Conservation (phyloP, 2,329 filamentous ascomycete species). For the Aspergillus hiratsukae region DNA sequence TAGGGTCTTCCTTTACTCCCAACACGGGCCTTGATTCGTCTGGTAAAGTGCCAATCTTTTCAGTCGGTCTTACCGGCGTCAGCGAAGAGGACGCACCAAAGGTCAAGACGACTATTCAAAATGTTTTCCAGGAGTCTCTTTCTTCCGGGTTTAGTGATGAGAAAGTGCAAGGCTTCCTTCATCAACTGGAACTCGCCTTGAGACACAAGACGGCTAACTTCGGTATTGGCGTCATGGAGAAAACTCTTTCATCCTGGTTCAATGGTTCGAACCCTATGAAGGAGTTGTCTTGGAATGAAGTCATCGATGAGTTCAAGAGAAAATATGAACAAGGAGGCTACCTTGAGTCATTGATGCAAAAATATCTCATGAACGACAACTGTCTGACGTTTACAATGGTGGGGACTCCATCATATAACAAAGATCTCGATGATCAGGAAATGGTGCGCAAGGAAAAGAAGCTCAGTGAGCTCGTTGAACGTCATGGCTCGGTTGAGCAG, state of each 20-base stretch:
- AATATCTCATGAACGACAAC: conserved; percentile 83
- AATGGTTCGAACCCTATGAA: conserved; percentile 91
- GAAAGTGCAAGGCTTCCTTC: conserved; percentile 90
- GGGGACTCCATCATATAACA: conserved; percentile 69
- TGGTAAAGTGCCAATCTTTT: conserved; percentile 75
- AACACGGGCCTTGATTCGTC: conserved; percentile 89
- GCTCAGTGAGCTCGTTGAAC: conserved; percentile 63
- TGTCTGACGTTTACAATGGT: conserved; percentile 92
- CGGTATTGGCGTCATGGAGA: conserved; percentile 83
- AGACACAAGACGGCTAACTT: conserved; percentile 98
- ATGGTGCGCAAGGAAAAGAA: conserved; percentile 67
- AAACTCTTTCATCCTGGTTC: conserved; percentile 90
- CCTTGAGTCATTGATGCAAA: conserved; percentile 77
- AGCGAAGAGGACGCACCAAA: conserved; percentile 72
- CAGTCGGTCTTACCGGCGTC: conserved; percentile 86
- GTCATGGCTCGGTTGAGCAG: conserved; percentile 66
- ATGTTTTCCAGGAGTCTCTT: conserved; percentile 65
- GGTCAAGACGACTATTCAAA: conserved; percentile 69
- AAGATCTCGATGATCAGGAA: conserved; percentile 73
- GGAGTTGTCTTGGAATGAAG: conserved; percentile 85
- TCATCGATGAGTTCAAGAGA: conserved; percentile 74
- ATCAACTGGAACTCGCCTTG: conserved; percentile 85
- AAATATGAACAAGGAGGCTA: conserved; percentile 73
- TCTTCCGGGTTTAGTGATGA: conserved; percentile 77
- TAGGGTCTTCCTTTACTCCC: conserved; percentile 90